A percentile compares a stretch with the other conserved stretches of the same genome.
phyloP scores from a whole-genome alignment of 2,329 filamentous ascomycete species.

The Aspergillus sergii region DNA sequence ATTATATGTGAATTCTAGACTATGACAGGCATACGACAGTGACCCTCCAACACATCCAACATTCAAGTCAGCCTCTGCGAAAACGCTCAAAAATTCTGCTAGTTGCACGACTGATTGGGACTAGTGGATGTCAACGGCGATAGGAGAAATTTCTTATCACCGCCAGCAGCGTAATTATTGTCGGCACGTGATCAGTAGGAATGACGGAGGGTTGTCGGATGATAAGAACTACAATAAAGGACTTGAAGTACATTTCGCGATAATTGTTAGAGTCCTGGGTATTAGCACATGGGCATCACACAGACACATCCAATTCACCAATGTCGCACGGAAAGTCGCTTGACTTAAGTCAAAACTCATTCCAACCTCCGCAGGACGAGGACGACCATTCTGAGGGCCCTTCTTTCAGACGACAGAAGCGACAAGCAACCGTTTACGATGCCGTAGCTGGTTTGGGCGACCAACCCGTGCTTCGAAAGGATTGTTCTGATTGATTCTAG shows the following conservation, averaged over 20 bases:
- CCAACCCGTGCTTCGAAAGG: background rate
- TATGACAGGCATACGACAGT: too few relatives aligned
- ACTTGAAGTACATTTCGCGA: background rate
- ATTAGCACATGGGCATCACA: too few relatives aligned
- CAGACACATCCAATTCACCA: background rate
- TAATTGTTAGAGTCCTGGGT: background rate
- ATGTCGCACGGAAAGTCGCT: conserved; percentile 28
- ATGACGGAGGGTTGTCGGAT: background rate
- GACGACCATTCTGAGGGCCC: conserved; percentile 13
- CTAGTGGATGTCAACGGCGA: background rate
- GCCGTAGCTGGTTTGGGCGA: conserved; percentile 55
- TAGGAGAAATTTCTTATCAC: background rate
- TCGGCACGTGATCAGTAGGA: background rate
- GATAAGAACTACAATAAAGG: background rate
- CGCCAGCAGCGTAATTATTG: background rate
- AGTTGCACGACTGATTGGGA: background rate
- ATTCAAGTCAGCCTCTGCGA: background rate
- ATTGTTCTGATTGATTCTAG: conserved; percentile 31
- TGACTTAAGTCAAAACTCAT: conserved; percentile 23
- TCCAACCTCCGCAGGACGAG: conserved; percentile 16
- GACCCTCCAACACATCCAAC: background rate
- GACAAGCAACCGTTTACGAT: conserved; percentile 57
- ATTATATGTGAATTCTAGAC: too few relatives aligned
- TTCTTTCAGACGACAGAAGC: conserved; percentile 27
- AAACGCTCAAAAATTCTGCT: background rate